phyloP scores from a whole-genome alignment of 2,329 filamentous ascomycete genomes.

The Colletotrichum graminicola region DNA sequence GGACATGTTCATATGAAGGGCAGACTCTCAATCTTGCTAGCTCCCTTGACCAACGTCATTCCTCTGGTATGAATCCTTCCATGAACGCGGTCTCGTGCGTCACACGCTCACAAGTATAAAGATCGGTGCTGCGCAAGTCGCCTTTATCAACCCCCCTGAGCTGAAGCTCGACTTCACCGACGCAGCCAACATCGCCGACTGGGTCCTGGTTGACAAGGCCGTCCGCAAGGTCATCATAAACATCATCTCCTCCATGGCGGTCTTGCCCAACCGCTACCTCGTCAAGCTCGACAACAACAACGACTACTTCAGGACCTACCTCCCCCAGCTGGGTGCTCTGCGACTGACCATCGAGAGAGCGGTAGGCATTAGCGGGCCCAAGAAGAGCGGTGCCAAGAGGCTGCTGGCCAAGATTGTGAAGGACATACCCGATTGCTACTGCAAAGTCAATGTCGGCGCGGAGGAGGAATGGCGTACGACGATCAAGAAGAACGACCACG shows the following conservation, averaged over 20 bases:
- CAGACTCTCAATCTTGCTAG: slow-evolving; percentile 57
- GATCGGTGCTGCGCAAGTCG: slow-evolving; percentile 62
- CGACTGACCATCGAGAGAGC: slow-evolving; percentile 59
- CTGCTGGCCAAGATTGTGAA: slow-evolving; percentile 58
- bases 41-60: slow-evolving; percentile 59
- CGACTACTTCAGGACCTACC: slow-evolving; percentile 63
- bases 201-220: slow-evolving; percentile 54
- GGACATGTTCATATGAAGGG: slow-evolving; percentile 59
- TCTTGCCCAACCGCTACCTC: slow-evolving; percentile 62
- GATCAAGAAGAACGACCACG: slow-evolving; percentile 55
- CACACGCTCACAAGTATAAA: slow-evolving; percentile 41
- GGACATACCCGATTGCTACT: slow-evolving; percentile 61
- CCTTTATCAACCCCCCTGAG: slow-evolving; percentile 62
- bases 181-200: slow-evolving; percentile 59
- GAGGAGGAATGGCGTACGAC: slow-evolving; percentile 59
- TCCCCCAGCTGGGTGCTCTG: slow-evolving; percentile 56
- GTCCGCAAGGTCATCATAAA: slow-evolving; percentile 59
- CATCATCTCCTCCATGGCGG: slow-evolving; percentile 59
- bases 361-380: slow-evolving; percentile 52
- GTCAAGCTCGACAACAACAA: slow-evolving; percentile 60
- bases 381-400: slow-evolving; percentile 49
- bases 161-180: slow-evolving; percentile 62
- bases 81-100: not conserved
- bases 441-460: slow-evolving; percentile 57
- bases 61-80: slow-evolving; percentile 54